A percentile compares a stretch with the other conserved stretches of the same genome.
Evolutionary conservation across 129 eudicot genomes (phyloP).

Genomic region (Smallanthus sonchifolius): DNA sequence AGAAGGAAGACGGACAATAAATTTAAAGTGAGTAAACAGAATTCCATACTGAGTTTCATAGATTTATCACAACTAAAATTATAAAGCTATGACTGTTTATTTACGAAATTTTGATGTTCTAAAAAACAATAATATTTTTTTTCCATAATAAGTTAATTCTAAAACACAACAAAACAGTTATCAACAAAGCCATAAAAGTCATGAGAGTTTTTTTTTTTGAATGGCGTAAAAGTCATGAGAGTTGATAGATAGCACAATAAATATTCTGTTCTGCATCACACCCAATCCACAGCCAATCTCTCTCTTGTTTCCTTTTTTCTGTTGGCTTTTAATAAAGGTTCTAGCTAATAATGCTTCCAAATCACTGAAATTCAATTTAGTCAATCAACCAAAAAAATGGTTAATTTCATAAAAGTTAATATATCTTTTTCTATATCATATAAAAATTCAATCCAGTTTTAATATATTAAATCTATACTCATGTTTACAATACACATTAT

Average conservation of each 20-base stretch:
- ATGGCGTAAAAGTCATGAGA: background rate
- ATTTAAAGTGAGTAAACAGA: too few relatives aligned
- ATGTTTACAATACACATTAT: too few relatives aligned
- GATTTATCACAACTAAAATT: too few relatives aligned
- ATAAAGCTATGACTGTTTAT: background rate
- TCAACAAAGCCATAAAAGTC: conserved; percentile 8
- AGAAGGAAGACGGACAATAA: too few relatives aligned
- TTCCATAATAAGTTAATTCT: too few relatives aligned
- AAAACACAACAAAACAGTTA: background rate
- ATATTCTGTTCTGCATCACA: conserved; percentile 11
- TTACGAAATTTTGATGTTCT: background rate
- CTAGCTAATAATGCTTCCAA: conserved; percentile 12
- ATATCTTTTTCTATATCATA: background rate
- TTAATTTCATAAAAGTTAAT: background rate
- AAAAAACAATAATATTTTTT: background rate
- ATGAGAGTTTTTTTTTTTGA: too few relatives aligned
- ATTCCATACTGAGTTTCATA: too few relatives aligned
- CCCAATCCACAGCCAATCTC: conserved; percentile 12
- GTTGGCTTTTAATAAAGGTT: conserved; percentile 20
- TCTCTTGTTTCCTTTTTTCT: conserved; percentile 9
- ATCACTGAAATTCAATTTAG: conserved; percentile 2
- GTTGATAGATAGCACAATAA: conserved; percentile 21
- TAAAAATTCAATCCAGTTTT: background rate
- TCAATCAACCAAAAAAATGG: background rate
- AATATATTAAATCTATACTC: too few relatives aligned